Evolutionary conservation across 345 rosid genomes (phyloP), one percentile per base, ranked within the genome.

Genomic region (Populus davidiana): DNA sequence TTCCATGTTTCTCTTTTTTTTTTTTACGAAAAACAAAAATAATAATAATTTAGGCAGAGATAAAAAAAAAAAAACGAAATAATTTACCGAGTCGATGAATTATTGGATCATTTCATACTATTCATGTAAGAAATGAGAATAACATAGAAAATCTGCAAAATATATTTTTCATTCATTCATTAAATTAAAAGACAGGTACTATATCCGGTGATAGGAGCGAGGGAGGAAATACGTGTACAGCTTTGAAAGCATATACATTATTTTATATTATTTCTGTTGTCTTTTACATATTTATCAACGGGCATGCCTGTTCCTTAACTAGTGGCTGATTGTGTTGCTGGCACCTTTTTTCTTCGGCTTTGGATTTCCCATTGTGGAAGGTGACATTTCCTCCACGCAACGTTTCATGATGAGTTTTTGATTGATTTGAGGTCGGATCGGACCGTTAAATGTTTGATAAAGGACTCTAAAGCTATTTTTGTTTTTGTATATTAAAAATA

Each of bases 361-460:
- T 36, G 79, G 69, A 75, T 78, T 78, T 81, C 72, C 21, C 82
- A 29, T n/a, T 14, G 20, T 33, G 54, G 76, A 80, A 47, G 75
- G 54, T 73, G 84, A 69, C 88, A 79, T 68, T 79, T 74, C 76
- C 80, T 43, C 29, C 67, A 79, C 81, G 67, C 85, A 29, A 74
- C 70, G 79, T 67, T 81, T 72, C 66, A 41, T 23, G 0, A 10
- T 33, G 59, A 49, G 36, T 43, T 23, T 25, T 54, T 75, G 33
- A 39, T 71, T 56, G 65, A 76, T 74, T 76, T 66, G 44, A 29
- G n/a, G 29, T 44, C 64, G 65, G 76, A 74, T 64, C 25, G 23
- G 73, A 47, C 82, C 80, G 80, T 79, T 79, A 1, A 59, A 23
- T 8, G 64, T 23, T n/a, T 59, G 29, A 23, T 18, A 23, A 59